Percentiles rank a stretch among this genome's conserved stretches.
Conservation (phyloP, 495 filamentous ascomycete species). For the Evernia prunastri region DNA sequence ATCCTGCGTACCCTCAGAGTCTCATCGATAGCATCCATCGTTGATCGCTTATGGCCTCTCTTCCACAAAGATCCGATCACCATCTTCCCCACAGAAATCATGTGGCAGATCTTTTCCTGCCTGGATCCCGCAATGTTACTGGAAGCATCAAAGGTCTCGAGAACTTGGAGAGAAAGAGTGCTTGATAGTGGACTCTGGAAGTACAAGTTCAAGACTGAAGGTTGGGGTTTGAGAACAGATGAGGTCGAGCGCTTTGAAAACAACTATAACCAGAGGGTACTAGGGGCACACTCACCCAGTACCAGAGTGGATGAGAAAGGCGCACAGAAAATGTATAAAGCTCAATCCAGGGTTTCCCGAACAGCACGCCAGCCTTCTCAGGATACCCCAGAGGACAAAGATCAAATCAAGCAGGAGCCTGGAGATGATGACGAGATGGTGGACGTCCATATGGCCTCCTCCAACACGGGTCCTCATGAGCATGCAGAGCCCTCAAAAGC, state of each 20-base stretch:
- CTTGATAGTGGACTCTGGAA: slow-evolving; percentile 82
- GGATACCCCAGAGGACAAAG: background rate
- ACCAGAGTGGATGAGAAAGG: background rate
- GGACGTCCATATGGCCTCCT: slow-evolving; percentile 34
- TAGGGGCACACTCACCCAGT: slow-evolving; percentile 27
- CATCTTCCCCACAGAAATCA: slow-evolving; percentile 81
- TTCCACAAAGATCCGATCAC: slow-evolving; percentile 88
- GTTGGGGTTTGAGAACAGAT: slow-evolving; percentile 66
- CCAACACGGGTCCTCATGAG: background rate
- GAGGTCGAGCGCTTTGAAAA: slow-evolving; percentile 64
- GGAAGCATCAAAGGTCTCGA: slow-evolving; percentile 68
- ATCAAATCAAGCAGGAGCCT: slow-evolving; percentile 17
- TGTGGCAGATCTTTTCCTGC: slow-evolving; percentile 79
- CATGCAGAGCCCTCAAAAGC: background rate
- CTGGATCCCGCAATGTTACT: slow-evolving; percentile 71
- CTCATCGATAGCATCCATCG: slow-evolving; percentile 67
- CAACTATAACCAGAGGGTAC: slow-evolving; percentile 36
- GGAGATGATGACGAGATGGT: slow-evolving; percentile 44
- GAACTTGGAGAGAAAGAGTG: slow-evolving; percentile 75
- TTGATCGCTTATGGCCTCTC: slow-evolving; percentile 65
- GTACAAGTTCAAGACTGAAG: slow-evolving; percentile 70
- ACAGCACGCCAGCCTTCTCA: background rate
- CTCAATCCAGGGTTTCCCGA: background rate
- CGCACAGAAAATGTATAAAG: background rate
- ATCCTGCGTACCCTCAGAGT: slow-evolving; percentile 69